Evolutionary conservation across 1,284 basidiomycete species (phyloP).

Genomic region (Ustilago shanxiensis): DNA sequence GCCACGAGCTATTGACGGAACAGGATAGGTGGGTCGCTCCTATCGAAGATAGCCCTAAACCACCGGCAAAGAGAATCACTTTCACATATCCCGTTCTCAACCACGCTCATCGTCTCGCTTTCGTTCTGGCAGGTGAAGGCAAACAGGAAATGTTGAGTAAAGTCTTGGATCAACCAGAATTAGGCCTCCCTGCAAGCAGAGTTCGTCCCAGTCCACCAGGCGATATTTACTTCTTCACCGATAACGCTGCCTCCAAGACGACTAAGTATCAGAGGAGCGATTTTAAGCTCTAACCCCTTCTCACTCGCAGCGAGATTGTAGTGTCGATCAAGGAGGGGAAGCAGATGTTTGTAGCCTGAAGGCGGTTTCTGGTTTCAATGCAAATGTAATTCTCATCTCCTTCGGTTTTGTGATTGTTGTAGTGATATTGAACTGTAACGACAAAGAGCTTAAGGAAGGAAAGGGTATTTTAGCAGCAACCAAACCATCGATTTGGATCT

Average conservation of each 20-base stretch:
- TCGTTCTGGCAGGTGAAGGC: conserved; percentile 85
- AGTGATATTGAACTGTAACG: not conserved
- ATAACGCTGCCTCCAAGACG: conserved; percentile 60
- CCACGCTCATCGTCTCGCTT: conserved; percentile 81
- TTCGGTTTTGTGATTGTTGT: too few relatives aligned
- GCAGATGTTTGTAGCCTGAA: too few relatives aligned
- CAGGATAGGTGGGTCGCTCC: conserved; percentile 93
- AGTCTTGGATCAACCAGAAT: conserved; percentile 85
- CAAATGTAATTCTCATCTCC: not conserved
- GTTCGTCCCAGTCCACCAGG: conserved; percentile 86
- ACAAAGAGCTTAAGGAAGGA: not conserved
- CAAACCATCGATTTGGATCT: conserved; percentile 5
- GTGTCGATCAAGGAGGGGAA: too few relatives aligned
- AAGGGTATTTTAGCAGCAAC: conserved; percentile 14
- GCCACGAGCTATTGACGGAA: conserved; percentile 85
- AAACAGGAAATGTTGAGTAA: conserved; percentile 83
- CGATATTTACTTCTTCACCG: conserved; percentile 68
- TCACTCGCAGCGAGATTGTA: too few relatives aligned
- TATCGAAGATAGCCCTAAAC: conserved; percentile 92
- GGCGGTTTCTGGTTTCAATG: not conserved
- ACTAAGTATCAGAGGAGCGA: conserved; percentile 56
- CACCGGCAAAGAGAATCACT: conserved; percentile 84
- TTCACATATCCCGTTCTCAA: conserved; percentile 70
- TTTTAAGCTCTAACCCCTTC: conserved; percentile 52
- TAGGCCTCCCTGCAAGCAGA: conserved; percentile 83